Evolutionary conservation across 257 asterid genomes (phyloP).

Genomic region (Przewalskia tangutica): DNA sequence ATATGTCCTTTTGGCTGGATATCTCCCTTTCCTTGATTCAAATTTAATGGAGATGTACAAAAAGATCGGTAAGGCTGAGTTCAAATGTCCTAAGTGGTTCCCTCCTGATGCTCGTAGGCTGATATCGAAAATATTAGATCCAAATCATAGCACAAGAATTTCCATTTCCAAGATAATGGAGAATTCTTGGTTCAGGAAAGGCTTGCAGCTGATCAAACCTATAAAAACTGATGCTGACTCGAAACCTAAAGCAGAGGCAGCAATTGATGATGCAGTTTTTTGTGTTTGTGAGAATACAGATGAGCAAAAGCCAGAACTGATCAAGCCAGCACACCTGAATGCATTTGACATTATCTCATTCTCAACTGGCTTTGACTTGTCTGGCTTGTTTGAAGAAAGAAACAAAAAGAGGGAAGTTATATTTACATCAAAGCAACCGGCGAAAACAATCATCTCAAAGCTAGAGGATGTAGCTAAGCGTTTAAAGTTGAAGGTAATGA

Average conservation of each 20-base stretch:
- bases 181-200: conserved; percentile 51
- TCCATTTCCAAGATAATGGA: conserved; percentile 57
- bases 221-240: not conserved
- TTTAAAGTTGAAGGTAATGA: conserved; percentile 45
- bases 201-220: conserved; percentile 16
- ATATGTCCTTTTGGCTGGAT: conserved; percentile 47
- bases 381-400: conserved; percentile 52
- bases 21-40: conserved; percentile 50
- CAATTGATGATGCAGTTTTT: conserved; percentile 5
- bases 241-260: not conserved
- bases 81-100: conserved; percentile 56
- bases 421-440: conserved; percentile 50
- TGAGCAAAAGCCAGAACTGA: conserved; percentile 2
- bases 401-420: conserved; percentile 35
- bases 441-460: conserved; percentile 46
- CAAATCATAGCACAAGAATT: conserved; percentile 55
- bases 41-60: conserved; percentile 73
- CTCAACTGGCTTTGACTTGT: conserved; percentile 68
- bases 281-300: not conserved
- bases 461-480: conserved; percentile 52
- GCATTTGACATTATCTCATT: conserved; percentile 84
- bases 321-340: conserved; percentile 30
- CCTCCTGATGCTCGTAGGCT: conserved; percentile 48
- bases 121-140: conserved; percentile 57
- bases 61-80: conserved; percentile 61